Conservation (phyloP, 257 asterid genomes). For the Primulina huaijiensis region DNA sequence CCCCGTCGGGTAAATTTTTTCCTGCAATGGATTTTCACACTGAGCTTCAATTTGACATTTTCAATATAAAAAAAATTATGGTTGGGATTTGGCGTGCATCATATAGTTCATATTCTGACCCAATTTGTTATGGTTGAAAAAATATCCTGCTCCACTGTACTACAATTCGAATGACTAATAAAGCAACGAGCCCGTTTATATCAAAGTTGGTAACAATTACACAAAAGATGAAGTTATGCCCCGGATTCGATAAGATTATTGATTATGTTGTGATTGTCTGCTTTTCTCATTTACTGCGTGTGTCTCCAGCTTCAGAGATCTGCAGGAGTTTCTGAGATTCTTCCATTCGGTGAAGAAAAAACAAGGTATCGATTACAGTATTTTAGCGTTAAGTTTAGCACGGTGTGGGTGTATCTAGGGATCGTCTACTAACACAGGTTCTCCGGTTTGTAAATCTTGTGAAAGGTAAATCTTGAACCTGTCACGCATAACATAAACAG, state of each 20-base stretch:
- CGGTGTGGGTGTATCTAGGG: background rate
- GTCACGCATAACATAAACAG: slow-evolving; percentile 7
- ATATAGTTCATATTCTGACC: slow-evolving; percentile 4
- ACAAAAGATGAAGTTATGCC: background rate
- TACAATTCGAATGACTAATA: no score
- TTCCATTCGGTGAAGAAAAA: slow-evolving; percentile 54
- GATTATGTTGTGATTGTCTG: background rate
- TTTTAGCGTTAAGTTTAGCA: background rate
- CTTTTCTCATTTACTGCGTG: slow-evolving; percentile 3
- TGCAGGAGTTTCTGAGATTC: slow-evolving; percentile 55
- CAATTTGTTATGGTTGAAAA: background rate
- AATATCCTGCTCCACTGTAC: background rate
- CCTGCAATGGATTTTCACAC: background rate
- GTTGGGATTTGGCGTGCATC: background rate
- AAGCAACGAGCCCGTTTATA: background rate
- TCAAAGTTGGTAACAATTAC: background rate
- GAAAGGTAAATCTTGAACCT: background rate
- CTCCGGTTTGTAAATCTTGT: background rate
- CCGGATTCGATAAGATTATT: background rate
- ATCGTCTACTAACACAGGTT: background rate
- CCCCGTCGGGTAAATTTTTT: background rate
- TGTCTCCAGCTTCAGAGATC: slow-evolving; percentile 50
- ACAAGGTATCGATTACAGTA: slow-evolving; percentile 45
- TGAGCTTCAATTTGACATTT: background rate
- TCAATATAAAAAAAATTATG: background rate